Evolutionary conservation across 805 yeast species (phyloP).

Genomic region (Starmerella tilneyi): DNA sequence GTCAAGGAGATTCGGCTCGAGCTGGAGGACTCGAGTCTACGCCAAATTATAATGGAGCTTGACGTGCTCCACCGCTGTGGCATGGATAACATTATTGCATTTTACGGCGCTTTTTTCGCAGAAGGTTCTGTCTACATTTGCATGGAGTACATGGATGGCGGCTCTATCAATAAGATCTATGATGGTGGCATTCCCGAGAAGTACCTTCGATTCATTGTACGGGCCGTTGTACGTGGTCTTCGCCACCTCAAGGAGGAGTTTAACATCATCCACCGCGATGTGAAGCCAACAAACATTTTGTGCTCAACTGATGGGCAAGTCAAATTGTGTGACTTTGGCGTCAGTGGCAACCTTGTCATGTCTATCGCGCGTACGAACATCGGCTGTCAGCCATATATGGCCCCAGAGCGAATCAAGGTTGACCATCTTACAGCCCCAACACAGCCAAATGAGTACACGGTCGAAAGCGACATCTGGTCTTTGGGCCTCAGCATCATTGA

Average conservation of each 20-base stretch:
- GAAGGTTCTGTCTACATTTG: constrained; percentile 98
- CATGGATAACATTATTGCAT: constrained; percentile 86
- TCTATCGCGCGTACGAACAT: constrained; percentile 90
- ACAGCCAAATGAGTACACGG: constrained; percentile 51
- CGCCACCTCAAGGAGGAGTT: constrained; percentile 78
- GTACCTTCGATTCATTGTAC: constrained; percentile 68
- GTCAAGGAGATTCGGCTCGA: constrained; percentile 94
- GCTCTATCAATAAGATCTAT: constrained; percentile 79
- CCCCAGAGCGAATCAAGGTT: constrained; percentile 75
- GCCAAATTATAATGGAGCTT: constrained; percentile 91
- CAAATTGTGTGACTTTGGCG: constrained; percentile 93
- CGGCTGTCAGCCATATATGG: constrained; percentile 98
- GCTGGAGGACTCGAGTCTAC: constrained; percentile 83
- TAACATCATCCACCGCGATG: constrained; percentile 91
- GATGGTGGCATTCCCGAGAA: constrained; percentile 69
- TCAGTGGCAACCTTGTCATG: constrained; percentile 87
- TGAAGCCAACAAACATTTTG: constrained; percentile 88
- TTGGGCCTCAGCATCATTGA: constrained; percentile 78
- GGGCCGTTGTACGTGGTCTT: constrained; percentile 69
- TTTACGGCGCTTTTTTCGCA: constrained; percentile 92
- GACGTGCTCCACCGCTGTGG: constrained; percentile 87
- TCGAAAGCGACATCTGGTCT: constrained; percentile 94
- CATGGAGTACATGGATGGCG: constrained; percentile 96
- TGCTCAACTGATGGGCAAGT: constrained; percentile 77
- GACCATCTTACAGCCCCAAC: constrained; percentile 23